These are phyloP conservation scores for Cyclospora cayetanensis DNA, from an alignment of 169 alveolate genomes.

Conservation along the genomic window DNA sequence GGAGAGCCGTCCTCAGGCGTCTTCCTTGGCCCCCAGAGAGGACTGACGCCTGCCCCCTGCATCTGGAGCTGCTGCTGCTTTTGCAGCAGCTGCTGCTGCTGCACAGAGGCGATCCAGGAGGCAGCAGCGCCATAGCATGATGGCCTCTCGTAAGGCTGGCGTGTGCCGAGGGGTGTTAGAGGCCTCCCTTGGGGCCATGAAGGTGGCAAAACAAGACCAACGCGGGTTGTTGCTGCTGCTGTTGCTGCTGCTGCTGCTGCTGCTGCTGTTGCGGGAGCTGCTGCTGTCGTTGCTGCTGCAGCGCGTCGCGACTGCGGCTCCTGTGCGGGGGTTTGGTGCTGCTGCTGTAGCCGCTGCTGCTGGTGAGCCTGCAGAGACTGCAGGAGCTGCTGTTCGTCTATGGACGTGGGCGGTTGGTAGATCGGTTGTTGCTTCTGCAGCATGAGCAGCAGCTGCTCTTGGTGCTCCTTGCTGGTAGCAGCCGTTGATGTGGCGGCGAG, in stretches of 20 bases:
- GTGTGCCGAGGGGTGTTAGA: too few species aligned
- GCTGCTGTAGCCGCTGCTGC: constrained; percentile 35
- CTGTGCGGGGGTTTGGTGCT: too few species aligned
- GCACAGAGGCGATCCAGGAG: neutral
- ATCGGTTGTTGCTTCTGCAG: constrained; percentile 12
- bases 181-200: neutral
- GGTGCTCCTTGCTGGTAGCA: too few species aligned
- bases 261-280: neutral
- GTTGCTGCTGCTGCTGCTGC: neutral
- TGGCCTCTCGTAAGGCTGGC: neutral
- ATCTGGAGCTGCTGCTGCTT: neutral
- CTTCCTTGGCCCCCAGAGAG: neutral
- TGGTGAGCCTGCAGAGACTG: neutral
- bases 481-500: too few species aligned
- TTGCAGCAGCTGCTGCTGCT: neutral
- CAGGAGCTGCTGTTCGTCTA: neutral
- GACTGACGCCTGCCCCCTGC: neutral
- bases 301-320: too few species aligned
- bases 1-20: neutral
- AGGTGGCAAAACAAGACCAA: neutral
- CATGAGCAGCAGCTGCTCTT: constrained; percentile 23
- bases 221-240: neutral
- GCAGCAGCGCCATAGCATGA: constrained; percentile 6
- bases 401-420: neutral
- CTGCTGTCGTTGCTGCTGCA: neutral